Conservation (phyloP, 495 filamentous ascomycete species). For the Penicillium angulare region DNA sequence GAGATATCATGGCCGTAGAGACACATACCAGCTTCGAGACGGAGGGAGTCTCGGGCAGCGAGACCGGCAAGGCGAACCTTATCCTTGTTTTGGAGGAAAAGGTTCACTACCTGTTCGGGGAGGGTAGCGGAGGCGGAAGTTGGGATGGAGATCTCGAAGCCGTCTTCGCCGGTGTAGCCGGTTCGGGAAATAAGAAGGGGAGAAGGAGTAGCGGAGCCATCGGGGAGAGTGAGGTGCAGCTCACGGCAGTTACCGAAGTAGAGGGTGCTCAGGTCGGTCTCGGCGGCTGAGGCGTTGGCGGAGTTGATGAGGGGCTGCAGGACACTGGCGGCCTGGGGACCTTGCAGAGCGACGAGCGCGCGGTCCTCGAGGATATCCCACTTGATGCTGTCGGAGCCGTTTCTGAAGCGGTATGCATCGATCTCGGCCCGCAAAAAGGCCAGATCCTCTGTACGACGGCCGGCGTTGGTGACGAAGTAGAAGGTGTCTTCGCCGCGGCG, state of each 20-base stretch:
- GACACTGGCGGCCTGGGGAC: slow-evolving; percentile 67
- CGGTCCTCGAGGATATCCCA: slow-evolving; percentile 67
- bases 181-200: slow-evolving; percentile 76
- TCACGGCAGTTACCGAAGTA: slow-evolving; percentile 77
- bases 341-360: slow-evolving; percentile 83
- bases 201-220: slow-evolving; percentile 41
- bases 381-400: slow-evolving; percentile 52
- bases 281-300: slow-evolving; percentile 31
- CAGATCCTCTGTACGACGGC: slow-evolving; percentile 81
- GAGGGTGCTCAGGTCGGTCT: slow-evolving; percentile 61
- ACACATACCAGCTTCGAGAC: slow-evolving; percentile 96
- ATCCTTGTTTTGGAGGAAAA: slow-evolving; percentile 62
- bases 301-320: slow-evolving; percentile 55
- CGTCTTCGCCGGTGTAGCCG: slow-evolving; percentile 97
- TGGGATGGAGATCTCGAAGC: slow-evolving; percentile 91
- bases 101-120: slow-evolving; percentile 50
- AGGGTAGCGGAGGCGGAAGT: slow-evolving; percentile 38
- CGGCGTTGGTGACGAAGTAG: slow-evolving; percentile 97
- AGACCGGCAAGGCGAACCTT: slow-evolving; percentile 78
- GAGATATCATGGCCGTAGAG: slow-evolving; percentile 97
- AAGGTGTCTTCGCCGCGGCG: slow-evolving; percentile 65
- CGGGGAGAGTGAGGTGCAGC: slow-evolving; percentile 50
- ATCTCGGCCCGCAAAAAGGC: slow-evolving; percentile 69
- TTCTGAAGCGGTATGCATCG: slow-evolving; percentile 44
- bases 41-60: slow-evolving; percentile 85